Conservation (phyloP, 257 asterid genomes). For the Primulina eburnea region DNA sequence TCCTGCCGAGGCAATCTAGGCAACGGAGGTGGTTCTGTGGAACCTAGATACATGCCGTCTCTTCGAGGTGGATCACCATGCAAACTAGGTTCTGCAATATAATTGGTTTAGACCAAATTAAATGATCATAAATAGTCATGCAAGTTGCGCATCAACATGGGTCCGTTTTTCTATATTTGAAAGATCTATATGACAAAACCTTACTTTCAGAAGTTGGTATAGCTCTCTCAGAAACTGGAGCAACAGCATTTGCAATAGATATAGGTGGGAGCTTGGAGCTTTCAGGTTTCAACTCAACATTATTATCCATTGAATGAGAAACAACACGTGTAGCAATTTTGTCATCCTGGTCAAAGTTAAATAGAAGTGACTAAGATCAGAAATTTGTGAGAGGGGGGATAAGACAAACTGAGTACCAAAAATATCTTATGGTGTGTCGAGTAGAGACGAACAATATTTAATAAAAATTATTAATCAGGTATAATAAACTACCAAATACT, state of each 20-base stretch:
- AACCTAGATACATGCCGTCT: conserved; percentile 53
- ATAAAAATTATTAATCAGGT: conserved; percentile 18
- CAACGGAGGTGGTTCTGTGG: conserved; percentile 57
- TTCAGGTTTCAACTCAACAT: conserved; percentile 56
- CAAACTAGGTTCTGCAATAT: conserved; percentile 70
- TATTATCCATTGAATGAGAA: conserved; percentile 40
- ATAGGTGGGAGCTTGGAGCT: conserved; percentile 46
- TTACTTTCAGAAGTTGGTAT: conserved; percentile 69
- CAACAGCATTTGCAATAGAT: conserved; percentile 45
- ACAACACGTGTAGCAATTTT: conserved; percentile 41
- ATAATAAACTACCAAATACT: conserved; percentile 43
- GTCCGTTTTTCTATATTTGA: conserved; percentile 1
- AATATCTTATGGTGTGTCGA: background rate
- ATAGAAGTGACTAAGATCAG: conserved; percentile 19
- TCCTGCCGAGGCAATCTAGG: conserved; percentile 64
- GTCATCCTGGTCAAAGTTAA: conserved; percentile 54
- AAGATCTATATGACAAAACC: conserved; percentile 18
- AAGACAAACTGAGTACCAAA: conserved; percentile 14
- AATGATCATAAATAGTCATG: conserved; percentile 3
- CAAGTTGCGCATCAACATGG: conserved; percentile 13
- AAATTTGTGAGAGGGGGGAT: conserved; percentile 9
- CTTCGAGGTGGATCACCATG: conserved; percentile 77
- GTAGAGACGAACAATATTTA: conserved; percentile 10
- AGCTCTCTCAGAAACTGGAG: conserved; percentile 46
- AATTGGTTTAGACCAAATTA: conserved; percentile 12